A percentile compares a stretch with the other conserved stretches of the same genome.
These are phyloP conservation scores for Debaryomyces psychrophilus DNA, from an alignment of 1,139 yeast species.

Conservation along the genomic window DNA sequence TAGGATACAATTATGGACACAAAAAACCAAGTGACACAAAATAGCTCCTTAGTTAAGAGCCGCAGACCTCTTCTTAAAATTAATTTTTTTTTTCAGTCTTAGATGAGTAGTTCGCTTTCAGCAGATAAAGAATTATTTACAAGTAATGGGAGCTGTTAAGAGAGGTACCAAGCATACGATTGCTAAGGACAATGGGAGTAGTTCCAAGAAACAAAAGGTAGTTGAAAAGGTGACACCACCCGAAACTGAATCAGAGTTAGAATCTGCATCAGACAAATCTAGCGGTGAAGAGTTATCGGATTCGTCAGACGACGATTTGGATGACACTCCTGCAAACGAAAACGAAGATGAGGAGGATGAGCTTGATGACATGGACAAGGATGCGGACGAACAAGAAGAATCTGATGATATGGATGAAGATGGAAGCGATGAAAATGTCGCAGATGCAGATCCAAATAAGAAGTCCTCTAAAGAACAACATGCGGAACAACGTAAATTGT, in stretches of 20 bases:
- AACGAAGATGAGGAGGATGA: slow-evolving; percentile 17
- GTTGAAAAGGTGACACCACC: slow-evolving; percentile 20
- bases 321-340: slow-evolving; percentile 16
- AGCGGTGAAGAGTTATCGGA: slow-evolving; percentile 9
- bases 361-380: slow-evolving; percentile 20
- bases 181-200: slow-evolving; percentile 21
- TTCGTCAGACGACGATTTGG: slow-evolving; percentile 24
- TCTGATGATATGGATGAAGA: slow-evolving; percentile 24
- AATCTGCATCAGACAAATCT: slow-evolving; percentile 13
- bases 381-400: slow-evolving; percentile 25
- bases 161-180: slow-evolving; percentile 41
- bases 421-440: slow-evolving; percentile 22
- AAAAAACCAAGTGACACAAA: slow-evolving; percentile 8
- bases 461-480: slow-evolving; percentile 70
- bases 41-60: slow-evolving; percentile 4
- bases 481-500: slow-evolving; percentile 77
- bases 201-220: slow-evolving; percentile 33
- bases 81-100: slow-evolving; percentile 1
- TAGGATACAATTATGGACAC: neutral
- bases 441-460: slow-evolving; percentile 46
- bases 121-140: neutral
- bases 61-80: slow-evolving; percentile 7
- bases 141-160: slow-evolving; percentile 28
- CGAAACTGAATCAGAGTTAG: slow-evolving; percentile 18
- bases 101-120: slow-evolving; percentile 5